phyloP scores from a whole-genome alignment of 2,329 filamentous ascomycete genomes.

The Fusarium brevicatenulatum region DNA sequence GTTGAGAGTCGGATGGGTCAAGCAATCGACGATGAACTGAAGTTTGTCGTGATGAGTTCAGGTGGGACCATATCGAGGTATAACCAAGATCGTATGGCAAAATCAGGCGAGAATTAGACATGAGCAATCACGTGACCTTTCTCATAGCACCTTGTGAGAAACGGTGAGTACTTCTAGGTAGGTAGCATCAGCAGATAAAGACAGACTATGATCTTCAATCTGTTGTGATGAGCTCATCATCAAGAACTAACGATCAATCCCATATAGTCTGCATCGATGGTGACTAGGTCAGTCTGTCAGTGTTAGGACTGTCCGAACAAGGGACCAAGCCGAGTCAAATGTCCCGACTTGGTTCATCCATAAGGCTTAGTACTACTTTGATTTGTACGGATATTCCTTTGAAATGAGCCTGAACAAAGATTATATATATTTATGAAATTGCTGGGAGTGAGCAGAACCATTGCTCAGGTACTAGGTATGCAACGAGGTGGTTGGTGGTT shows the following conservation, averaged over 20 bases:
- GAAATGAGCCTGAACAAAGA: background rate
- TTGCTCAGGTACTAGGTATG: background rate
- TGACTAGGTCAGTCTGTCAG: background rate
- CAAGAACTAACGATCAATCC: background rate
- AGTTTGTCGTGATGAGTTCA: background rate
- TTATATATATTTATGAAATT: background rate
- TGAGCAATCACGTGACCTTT: constrained; percentile 17
- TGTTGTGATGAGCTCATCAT: background rate
- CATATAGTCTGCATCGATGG: background rate
- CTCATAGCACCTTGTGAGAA: background rate
- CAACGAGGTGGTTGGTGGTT: constrained; percentile 1
- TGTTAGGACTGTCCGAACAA: background rate
- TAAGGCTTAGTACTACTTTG: background rate
- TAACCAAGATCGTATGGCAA: constrained; percentile 14
- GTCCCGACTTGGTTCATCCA: background rate
- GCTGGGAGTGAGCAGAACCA: background rate
- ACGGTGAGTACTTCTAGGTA: background rate
- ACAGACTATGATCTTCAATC: background rate
- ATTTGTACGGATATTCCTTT: background rate
- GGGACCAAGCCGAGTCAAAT: background rate
- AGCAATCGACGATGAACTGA: background rate
- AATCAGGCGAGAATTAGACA: constrained; percentile 8
- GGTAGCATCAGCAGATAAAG: background rate
- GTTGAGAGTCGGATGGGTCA: background rate
- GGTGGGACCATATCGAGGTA: background rate